Evolutionary conservation across 2,329 filamentous ascomycete species (phyloP), one percentile per base, ranked within the genome.

Genomic region (Cercospora sp.): DNA sequence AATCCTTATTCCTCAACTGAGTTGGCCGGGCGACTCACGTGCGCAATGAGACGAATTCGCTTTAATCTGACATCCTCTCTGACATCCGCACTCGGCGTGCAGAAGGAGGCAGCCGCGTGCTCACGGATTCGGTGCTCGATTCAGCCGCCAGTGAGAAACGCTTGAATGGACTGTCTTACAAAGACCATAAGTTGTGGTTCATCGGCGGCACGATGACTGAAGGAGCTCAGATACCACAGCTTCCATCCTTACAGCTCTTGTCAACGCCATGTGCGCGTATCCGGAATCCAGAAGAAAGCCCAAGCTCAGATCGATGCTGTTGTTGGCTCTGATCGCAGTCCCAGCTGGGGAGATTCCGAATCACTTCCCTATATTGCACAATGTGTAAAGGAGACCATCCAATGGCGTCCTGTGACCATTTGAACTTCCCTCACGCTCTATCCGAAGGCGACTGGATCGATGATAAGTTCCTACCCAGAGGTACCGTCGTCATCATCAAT

Each of bases 111-210:
- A 71, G 66, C 7, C 70, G 75, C 16, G 72, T 73, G 12, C 79
- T 83, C 60, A 77, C 84, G 70, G 82, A 84, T 70, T 67, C 72
- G 6, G 75, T 83, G 0, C 74, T 85, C 1, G 79, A 83, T 58
- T 74, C 81, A 67, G 70, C 66, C 21, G 71, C 73, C 5, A 70
- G 63, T 49, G 70, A 72, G 68, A 73, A 70, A 32, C 49, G 49
- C 49, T 53, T 53, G 49, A 53, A 53, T 26, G 49, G 49, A 3
- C 12, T 53, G 1, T 26, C 28, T 13, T 61, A 26, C 49, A 24
- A 26, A 16, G 49, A 53, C 12, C 24, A 53, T 26, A 24, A 53
- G 12, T 24, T 53, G 24, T 53, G 49, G 49, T 53, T 53, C 49
- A 53, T 53, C 24, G 49, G 49, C 2, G 49, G 49, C 12, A 53